Percentiles rank a stretch among this genome's conserved stretches.
These are phyloP conservation scores for Candida taoyuanica DNA, from an alignment of 805 yeast genomes.

Conservation along the genomic window DNA sequence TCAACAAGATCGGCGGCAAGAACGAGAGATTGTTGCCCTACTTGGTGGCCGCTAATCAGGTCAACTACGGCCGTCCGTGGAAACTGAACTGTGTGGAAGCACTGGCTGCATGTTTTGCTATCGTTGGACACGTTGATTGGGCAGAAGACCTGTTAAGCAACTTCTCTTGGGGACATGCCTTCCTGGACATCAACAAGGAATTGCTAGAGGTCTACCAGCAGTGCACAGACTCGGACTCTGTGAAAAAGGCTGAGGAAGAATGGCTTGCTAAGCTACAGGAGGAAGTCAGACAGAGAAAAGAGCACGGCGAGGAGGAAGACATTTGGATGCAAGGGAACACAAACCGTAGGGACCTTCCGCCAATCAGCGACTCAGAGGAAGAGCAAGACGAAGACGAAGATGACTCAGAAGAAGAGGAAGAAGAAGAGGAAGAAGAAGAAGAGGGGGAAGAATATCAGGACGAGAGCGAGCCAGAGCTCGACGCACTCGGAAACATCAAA, in stretches of 20 bases:
- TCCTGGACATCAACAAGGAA: constrained; percentile 77
- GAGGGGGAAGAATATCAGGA: constrained; percentile 19
- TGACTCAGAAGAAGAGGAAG: constrained; percentile 23
- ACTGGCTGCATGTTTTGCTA: constrained; percentile 92
- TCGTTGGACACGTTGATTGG: constrained; percentile 88
- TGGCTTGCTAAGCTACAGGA: constrained; percentile 68
- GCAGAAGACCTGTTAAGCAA: constrained; percentile 70
- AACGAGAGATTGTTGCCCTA: constrained; percentile 86
- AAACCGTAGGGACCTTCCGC: constrained; percentile 40
- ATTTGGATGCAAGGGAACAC: constrained; percentile 78
- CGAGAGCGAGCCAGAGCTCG: constrained; percentile 20
- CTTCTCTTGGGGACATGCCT: constrained; percentile 93
- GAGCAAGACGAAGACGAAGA: constrained; percentile 21
- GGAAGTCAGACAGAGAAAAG: constrained; percentile 61
- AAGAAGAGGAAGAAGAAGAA: constrained; percentile 25
- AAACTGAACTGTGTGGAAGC: constrained; percentile 95
- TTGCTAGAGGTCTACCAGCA: constrained; percentile 65
- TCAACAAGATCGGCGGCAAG: constrained; percentile 84
- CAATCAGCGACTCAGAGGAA: constrained; percentile 25
- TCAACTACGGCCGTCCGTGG: constrained; percentile 97
- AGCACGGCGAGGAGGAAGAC: constrained; percentile 49
- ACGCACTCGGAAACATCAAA: constrained; percentile 19
- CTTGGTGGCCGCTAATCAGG: constrained; percentile 93
- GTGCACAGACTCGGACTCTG: constrained; percentile 78
- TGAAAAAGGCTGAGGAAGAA: constrained; percentile 63